Evolutionary conservation across 441 rosid genomes (phyloP).

Genomic region (Populus trichocarpa): DNA sequence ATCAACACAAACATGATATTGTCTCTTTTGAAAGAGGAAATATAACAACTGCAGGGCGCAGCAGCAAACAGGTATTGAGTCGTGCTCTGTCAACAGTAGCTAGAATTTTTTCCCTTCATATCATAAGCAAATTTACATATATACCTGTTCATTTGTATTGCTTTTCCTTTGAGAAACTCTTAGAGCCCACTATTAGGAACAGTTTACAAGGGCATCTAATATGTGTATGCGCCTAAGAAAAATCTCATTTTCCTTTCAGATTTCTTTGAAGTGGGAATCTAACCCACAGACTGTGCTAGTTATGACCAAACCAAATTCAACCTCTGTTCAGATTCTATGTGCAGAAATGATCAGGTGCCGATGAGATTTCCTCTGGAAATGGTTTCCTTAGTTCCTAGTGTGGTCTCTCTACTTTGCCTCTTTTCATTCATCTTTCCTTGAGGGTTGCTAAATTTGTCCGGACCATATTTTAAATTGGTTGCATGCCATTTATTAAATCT

Average conservation of each 20-base stretch:
- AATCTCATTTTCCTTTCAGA: slow-evolving; percentile 49
- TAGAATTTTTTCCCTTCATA: not conserved
- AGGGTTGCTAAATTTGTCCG: not conserved
- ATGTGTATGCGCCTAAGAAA: slow-evolving; percentile 20
- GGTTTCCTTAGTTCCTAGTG: not conserved
- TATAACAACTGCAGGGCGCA: slow-evolving; percentile 87
- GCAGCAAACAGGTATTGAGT: slow-evolving; percentile 78
- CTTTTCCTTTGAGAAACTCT: not conserved
- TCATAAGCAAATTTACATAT: not conserved
- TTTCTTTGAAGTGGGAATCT: slow-evolving; percentile 91
- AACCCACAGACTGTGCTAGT: slow-evolving; percentile 86
- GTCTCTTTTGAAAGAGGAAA: slow-evolving; percentile 96
- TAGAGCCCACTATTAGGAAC: not conserved
- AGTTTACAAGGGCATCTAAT: slow-evolving; percentile 14
- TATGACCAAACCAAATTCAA: slow-evolving; percentile 86
- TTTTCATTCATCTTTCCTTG: not conserved
- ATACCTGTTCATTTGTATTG: not conserved
- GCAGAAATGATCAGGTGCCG: slow-evolving; percentile 82
- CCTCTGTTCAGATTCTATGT: slow-evolving; percentile 71
- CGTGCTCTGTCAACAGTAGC: slow-evolving; percentile 14
- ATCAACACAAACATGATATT: slow-evolving; percentile 89
- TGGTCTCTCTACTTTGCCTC: not conserved
- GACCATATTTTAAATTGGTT: not conserved
- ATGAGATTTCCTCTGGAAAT: not conserved
- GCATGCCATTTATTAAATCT: not conserved